These are phyloP conservation scores for Barnettozyma sucrosica DNA, from an alignment of 805 yeast genomes.

Conservation along the genomic window DNA sequence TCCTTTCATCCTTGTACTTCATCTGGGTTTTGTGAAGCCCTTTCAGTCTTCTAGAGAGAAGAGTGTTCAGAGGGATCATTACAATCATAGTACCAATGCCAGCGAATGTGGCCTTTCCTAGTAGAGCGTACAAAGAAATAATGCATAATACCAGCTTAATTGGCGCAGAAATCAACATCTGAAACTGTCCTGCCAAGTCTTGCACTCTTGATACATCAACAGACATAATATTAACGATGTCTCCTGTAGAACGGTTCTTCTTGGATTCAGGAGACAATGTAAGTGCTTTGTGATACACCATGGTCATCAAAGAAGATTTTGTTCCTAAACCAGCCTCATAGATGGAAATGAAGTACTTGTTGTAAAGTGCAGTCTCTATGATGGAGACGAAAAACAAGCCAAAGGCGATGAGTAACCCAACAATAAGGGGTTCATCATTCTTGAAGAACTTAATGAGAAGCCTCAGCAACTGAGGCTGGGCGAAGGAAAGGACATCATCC, in stretches of 20 bases:
- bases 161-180: constrained; percentile 54
- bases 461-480: constrained; percentile 81
- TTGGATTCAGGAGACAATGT: constrained; percentile 62
- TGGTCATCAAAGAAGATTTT: constrained; percentile 58
- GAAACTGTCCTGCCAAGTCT: constrained; percentile 49
- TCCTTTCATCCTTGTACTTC: constrained; percentile 57
- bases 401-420: constrained; percentile 56
- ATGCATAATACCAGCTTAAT: constrained; percentile 48
- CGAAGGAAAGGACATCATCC: constrained; percentile 77
- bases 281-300: constrained; percentile 67
- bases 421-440: constrained; percentile 33
- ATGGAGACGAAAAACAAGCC: constrained; percentile 60
- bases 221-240: constrained; percentile 70
- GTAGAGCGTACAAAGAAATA: constrained; percentile 44
- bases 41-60: constrained; percentile 40
- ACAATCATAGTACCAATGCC: constrained; percentile 49
- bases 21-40: constrained; percentile 47
- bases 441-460: constrained; percentile 55
- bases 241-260: constrained; percentile 61
- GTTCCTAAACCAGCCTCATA: constrained; percentile 59
- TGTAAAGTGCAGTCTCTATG: constrained; percentile 54
- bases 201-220: constrained; percentile 69
- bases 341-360: constrained; percentile 58
- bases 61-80: constrained; percentile 53
- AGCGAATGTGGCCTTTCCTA: constrained; percentile 55